Conservation (phyloP, 1,284 basidiomycete genomes). For the Heterobasidion irregulare region DNA sequence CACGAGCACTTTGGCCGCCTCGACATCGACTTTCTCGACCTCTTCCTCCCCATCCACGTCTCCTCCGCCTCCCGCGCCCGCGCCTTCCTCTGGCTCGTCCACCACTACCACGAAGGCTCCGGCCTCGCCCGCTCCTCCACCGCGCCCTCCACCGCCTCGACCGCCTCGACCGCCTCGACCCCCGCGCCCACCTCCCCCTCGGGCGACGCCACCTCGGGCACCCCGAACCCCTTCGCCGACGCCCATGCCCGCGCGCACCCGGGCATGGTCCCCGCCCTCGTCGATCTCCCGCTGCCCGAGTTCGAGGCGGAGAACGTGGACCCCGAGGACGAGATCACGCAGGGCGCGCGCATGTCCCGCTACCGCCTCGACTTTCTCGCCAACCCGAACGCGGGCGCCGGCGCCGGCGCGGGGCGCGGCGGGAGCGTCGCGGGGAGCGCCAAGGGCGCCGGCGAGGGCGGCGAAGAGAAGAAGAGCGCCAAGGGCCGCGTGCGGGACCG, state of each 20-base stretch:
- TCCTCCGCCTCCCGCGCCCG: slow-evolving; percentile 56
- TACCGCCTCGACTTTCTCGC: slow-evolving; percentile 57
- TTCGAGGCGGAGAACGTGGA: slow-evolving; percentile 58
- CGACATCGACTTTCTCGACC: slow-evolving; percentile 51
- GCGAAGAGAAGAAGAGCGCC: slow-evolving; percentile 33
- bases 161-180: background rate
- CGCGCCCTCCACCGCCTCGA: no score
- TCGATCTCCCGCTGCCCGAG: slow-evolving; percentile 39
- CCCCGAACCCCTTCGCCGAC: slow-evolving; percentile 59
- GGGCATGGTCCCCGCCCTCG: slow-evolving; percentile 49
- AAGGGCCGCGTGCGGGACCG: slow-evolving; percentile 12
- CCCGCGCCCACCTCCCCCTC: no score
- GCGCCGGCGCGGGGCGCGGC: slow-evolving; percentile 14
- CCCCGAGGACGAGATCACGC: slow-evolving; percentile 55
- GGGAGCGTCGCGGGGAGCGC: slow-evolving; percentile 22
- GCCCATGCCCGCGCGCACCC: slow-evolving; percentile 37
- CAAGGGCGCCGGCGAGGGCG: slow-evolving; percentile 25
- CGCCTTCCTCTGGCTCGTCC: slow-evolving; percentile 74
- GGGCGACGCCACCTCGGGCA: no score
- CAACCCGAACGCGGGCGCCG: slow-evolving; percentile 36
- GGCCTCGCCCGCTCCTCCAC: slow-evolving; percentile 8
- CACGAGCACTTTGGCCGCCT: slow-evolving; percentile 43
- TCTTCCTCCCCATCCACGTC: slow-evolving; percentile 54
- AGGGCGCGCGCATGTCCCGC: slow-evolving; percentile 59
- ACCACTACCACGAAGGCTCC: slow-evolving; percentile 65